These are phyloP conservation scores for Aspergillus sp. DNA, from an alignment of 2,329 filamentous ascomycete genomes.

Conservation along the genomic window DNA sequence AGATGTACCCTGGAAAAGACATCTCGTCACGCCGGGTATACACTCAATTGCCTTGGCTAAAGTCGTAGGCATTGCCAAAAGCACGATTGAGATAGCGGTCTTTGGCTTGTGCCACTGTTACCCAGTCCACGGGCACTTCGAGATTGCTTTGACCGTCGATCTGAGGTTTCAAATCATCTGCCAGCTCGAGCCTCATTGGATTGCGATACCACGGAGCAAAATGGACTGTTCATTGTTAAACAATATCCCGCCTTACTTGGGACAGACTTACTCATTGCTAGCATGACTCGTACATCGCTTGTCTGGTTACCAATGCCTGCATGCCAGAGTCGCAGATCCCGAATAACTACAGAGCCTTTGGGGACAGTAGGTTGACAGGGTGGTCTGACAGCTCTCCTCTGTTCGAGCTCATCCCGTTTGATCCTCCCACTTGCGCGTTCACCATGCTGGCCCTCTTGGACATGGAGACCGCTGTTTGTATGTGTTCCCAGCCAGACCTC, in stretches of 20 bases:
- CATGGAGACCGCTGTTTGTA: conserved; percentile 22
- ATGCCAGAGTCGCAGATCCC: conserved; percentile 61
- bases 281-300: conserved; percentile 50
- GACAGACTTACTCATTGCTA: conserved; percentile 44
- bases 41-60: conserved; percentile 40
- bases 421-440: conserved; percentile 52
- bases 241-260: too few species aligned
- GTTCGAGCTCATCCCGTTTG: conserved; percentile 28
- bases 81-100: conserved; percentile 50
- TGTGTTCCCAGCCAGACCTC: conserved; percentile 60
- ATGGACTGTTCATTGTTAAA: conserved; percentile 33
- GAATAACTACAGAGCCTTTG: conserved; percentile 54
- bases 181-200: conserved; percentile 52
- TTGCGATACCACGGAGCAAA: conserved; percentile 59
- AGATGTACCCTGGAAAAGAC: too few species aligned
- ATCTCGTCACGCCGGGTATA: too few species aligned
- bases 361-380: conserved; percentile 49
- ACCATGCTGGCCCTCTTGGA: conserved; percentile 48
- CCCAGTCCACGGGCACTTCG: conserved; percentile 50
- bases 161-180: conserved; percentile 44
- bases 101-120: conserved; percentile 38
- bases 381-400: conserved; percentile 32
- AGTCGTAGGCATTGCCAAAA: conserved; percentile 61
- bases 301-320: conserved; percentile 58
- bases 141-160: conserved; percentile 42